phyloP scores from a whole-genome alignment of 495 filamentous ascomycete genomes.

The Hypomontagnella submonticulosa region DNA sequence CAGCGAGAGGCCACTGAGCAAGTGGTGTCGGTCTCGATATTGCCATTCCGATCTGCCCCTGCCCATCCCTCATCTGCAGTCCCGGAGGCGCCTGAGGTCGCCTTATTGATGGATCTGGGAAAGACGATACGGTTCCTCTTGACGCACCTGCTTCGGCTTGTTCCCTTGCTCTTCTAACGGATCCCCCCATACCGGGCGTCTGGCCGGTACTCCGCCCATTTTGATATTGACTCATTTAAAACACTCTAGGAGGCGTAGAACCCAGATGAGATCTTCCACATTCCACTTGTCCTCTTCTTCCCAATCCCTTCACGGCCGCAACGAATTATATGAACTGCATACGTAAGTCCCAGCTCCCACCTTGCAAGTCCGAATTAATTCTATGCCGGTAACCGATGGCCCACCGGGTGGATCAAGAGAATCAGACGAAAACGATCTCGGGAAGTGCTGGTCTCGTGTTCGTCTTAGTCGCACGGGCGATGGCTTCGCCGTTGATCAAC shows the following conservation, averaged over 20 bases:
- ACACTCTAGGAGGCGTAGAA: slow-evolving; percentile 26
- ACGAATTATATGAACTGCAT: slow-evolving; percentile 46
- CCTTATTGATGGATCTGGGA: slow-evolving; percentile 44
- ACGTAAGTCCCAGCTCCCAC: slow-evolving; percentile 32
- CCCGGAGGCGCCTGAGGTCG: slow-evolving; percentile 51
- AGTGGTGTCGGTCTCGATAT: slow-evolving; percentile 64
- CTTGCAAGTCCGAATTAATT: slow-evolving; percentile 30
- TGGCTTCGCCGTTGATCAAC: slow-evolving; percentile 41
- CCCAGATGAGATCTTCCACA: slow-evolving; percentile 36
- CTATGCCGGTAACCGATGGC: slow-evolving; percentile 36
- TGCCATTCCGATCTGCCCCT: slow-evolving; percentile 57
- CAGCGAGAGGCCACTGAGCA: slow-evolving; percentile 66
- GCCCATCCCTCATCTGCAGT: slow-evolving; percentile 54
- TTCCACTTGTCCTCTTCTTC: slow-evolving; percentile 45
- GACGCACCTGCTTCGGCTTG: slow-evolving; percentile 49
- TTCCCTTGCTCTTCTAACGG: slow-evolving; percentile 60
- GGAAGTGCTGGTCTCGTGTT: slow-evolving; percentile 34
- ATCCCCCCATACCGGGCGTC: slow-evolving; percentile 51
- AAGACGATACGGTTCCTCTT: slow-evolving; percentile 37
- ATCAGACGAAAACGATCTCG: slow-evolving; percentile 37
- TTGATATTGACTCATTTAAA: slow-evolving; percentile 62
- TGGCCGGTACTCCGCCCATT: slow-evolving; percentile 61
- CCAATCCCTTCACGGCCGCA: slow-evolving; percentile 32
- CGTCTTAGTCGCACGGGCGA: slow-evolving; percentile 26
- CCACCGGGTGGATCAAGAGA: slow-evolving; percentile 32